Evolutionary conservation across 1,284 basidiomycete genomes (phyloP), one percentile per base, ranked within the genome.

Genomic region (Ceratobasidium papillatum): DNA sequence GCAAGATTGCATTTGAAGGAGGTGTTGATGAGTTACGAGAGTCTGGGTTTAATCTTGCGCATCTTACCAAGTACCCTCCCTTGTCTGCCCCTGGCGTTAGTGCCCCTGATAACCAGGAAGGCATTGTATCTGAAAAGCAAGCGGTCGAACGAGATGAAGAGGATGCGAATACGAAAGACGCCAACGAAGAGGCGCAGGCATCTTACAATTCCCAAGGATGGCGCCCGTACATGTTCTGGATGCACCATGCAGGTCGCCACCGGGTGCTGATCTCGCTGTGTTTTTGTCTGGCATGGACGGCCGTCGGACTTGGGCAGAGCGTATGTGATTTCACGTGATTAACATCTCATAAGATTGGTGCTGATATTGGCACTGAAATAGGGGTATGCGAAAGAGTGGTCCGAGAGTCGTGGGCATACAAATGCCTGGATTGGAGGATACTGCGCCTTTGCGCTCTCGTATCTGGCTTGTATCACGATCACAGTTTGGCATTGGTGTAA

Each of bases 341-440:
- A 41, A 17, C 22, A 25, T 1, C 34, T 30, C 17, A n/a, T 19
- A 19, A 34, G 22, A 36, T 59, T 25, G 1, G 14, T 22, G 14
- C n/a, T n/a, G n/a, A n/a, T 34, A 71, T 47, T 1, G 3, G n/a
- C n/a, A n/a, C n/a, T n/a, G n/a, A n/a, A 45, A 47, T 41, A 77
- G 76, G 69, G 71, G 1, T 77, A 74, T 41, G 58, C 75, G 9
- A 75, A 77, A 51, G 58, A 75, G 43, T 77, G 76, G 76, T 75
- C 76, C 2, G 69, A 75, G 25, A 38, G 68, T 17, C 22, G 45
- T 17, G 71, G 52, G 5, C 54, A 47, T 17, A 45, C 51, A 8
- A 72, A 75, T 14, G 62, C 69, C n/a, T 77, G 76, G 76, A 61
- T 77, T 4, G 75, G 78, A 17, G 79, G 80, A 2, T 80, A 79